phyloP scores from a whole-genome alignment of 495 filamentous ascomycete species.

The Hyaloscypha variabilis region DNA sequence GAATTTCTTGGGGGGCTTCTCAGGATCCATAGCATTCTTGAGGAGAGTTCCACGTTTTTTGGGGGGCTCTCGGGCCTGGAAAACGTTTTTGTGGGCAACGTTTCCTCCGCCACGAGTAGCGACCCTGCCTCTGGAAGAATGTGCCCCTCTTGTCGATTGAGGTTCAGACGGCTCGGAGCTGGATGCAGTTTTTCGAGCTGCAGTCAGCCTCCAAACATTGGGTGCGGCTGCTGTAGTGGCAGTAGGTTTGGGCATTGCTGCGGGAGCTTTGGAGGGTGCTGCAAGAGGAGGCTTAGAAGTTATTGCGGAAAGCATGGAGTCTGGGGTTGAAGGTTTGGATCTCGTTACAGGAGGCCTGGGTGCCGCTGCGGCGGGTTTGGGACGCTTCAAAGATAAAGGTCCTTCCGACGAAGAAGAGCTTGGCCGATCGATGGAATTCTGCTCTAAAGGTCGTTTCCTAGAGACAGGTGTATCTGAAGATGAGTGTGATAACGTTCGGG shows the following conservation, averaged over 20 bases:
- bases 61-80: constrained; percentile 6
- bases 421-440: not conserved
- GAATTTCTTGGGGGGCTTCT: constrained; percentile 20
- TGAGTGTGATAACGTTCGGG: not conserved
- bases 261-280: too few relatives aligned
- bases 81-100: constrained; percentile 24
- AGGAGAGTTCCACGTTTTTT: constrained; percentile 21
- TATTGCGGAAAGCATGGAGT: too few relatives aligned
- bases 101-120: constrained; percentile 25
- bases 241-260: too few relatives aligned
- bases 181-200: not conserved
- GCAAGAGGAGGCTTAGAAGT: too few relatives aligned
- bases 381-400: not conserved
- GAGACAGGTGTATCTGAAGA: constrained; percentile 14
- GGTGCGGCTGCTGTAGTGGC: not conserved
- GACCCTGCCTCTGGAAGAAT: constrained; percentile 14
- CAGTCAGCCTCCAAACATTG: not conserved
- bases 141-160: not conserved
- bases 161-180: not conserved
- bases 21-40: constrained; percentile 15
- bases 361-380: not conserved
- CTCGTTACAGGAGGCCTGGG: not conserved
- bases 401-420: not conserved
- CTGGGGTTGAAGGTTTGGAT: too few relatives aligned
- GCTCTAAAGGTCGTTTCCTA: not conserved